Conservation (phyloP, 2,329 filamentous ascomycete species). For the Grosmannia serpens region DNA sequence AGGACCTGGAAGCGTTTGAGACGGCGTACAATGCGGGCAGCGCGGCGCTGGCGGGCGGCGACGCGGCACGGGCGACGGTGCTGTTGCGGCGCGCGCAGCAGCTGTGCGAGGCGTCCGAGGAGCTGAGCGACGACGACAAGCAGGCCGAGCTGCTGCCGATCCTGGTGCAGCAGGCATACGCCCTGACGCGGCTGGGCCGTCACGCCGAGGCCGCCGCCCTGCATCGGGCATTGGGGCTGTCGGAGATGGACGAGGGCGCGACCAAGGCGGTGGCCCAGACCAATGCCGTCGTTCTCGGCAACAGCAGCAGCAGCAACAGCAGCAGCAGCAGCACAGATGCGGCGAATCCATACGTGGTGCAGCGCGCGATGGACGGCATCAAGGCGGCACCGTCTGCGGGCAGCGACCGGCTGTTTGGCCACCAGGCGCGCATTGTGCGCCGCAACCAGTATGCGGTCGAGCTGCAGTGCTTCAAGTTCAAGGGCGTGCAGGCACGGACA, state of each 20-base stretch:
- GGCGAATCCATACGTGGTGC: slow-evolving; percentile 55
- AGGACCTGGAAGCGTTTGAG: slow-evolving; percentile 66
- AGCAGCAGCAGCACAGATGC: not conserved
- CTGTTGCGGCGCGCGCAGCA: slow-evolving; percentile 59
- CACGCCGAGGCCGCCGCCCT: slow-evolving; percentile 52
- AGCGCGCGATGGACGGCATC: slow-evolving; percentile 47
- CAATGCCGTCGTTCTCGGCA: slow-evolving; percentile 34
- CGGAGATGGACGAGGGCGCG: slow-evolving; percentile 50
- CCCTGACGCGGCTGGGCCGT: slow-evolving; percentile 55
- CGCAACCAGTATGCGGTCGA: slow-evolving; percentile 55
- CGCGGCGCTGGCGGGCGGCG: slow-evolving; percentile 56
- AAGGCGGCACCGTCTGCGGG: slow-evolving; percentile 34
- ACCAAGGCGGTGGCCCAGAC: slow-evolving; percentile 56
- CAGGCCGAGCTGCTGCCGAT: slow-evolving; percentile 64
- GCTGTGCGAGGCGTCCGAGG: slow-evolving; percentile 62
- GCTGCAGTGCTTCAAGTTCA: slow-evolving; percentile 55
- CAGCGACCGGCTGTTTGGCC: slow-evolving; percentile 57
- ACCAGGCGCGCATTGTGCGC: slow-evolving; percentile 50
- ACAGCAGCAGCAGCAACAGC: not conserved
- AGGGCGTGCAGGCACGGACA: slow-evolving; percentile 44
- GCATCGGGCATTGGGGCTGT: slow-evolving; percentile 38
- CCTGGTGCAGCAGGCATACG: slow-evolving; percentile 63
- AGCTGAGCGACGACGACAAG: slow-evolving; percentile 64
- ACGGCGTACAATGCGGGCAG: slow-evolving; percentile 74
- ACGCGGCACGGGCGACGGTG: slow-evolving; percentile 51